phyloP scores from a whole-genome alignment of 352 stramenopile genomes.

The Plasmopara muralis region DNA sequence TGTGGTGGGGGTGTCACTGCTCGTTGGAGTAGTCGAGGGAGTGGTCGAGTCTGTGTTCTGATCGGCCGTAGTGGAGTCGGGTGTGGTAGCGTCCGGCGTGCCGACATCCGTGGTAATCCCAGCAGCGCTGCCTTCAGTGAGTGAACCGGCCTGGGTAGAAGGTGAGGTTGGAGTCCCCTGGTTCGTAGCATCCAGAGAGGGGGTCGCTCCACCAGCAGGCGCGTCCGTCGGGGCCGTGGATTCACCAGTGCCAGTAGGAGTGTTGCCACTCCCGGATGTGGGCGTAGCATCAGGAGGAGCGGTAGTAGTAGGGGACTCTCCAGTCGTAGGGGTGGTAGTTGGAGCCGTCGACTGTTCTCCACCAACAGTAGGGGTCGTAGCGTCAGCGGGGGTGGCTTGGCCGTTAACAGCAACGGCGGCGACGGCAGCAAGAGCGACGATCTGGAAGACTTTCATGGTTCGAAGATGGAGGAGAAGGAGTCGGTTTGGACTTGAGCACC shows the following conservation, averaged over 20 bases:
- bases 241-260: not conserved
- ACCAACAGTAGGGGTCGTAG: constrained; percentile 1
- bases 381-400: constrained; percentile 13
- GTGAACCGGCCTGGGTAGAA: not conserved
- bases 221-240: constrained; percentile 16
- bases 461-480: constrained; percentile 1
- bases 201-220: constrained; percentile 12
- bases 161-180: not conserved
- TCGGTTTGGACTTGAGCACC: constrained; percentile 20
- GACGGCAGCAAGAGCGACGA: constrained; percentile 24
- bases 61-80: not conserved
- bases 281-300: constrained; percentile 3
- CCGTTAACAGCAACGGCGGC: constrained; percentile 21
- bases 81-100: not conserved
- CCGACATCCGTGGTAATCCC: not conserved
- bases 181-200: not conserved
- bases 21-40: not conserved
- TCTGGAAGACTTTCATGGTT: constrained; percentile 30
- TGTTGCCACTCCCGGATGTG: not conserved
- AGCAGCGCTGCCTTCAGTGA: not conserved
- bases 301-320: not conserved
- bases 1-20: not conserved
- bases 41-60: not conserved
- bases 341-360: not conserved
- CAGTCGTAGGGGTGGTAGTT: constrained; percentile 1